Percentiles rank a stretch among this genome's conserved stretches.
Evolutionary conservation across 345 rosid species (phyloP).

Genomic region (Eucalyptus regnans): DNA sequence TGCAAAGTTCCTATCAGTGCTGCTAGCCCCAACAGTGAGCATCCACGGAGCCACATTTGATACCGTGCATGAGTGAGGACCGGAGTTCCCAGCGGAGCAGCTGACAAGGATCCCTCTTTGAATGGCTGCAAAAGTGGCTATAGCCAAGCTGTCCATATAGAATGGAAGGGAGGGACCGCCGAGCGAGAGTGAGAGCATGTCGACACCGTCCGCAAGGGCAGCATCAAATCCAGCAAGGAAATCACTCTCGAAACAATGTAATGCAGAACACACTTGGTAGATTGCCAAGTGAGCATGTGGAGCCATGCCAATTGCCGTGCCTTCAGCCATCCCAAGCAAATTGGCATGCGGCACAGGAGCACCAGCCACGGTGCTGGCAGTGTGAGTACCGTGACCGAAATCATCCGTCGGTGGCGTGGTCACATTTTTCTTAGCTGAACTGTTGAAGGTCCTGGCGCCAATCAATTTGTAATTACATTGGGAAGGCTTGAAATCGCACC

Average conservation of each 20-base stretch:
- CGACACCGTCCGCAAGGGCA: neutral
- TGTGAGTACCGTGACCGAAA: neutral
- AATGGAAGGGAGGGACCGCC: accelerated
- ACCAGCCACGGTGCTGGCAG: neutral
- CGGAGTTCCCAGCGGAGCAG: neutral
- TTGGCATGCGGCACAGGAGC: neutral
- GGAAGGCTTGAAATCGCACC: neutral
- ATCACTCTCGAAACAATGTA: neutral
- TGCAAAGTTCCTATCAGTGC: neutral
- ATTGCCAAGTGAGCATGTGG: neutral
- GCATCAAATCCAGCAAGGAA: neutral
- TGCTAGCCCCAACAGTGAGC: conserved; percentile 3
- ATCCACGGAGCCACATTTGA: conserved; percentile 5
- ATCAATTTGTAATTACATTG: neutral
- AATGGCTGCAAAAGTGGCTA: neutral
- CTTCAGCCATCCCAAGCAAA: neutral
- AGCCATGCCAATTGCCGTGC: neutral
- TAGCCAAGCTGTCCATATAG: neutral
- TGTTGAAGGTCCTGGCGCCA: neutral
- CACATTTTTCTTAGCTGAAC: neutral
- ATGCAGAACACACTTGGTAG: neutral
- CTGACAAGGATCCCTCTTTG: neutral
- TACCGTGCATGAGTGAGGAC: neutral
- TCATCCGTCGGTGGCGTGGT: neutral
- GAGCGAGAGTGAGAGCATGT: neutral